These are phyloP conservation scores for Aspergillus sojae DNA, from an alignment of 2,329 filamentous ascomycete species.

Conservation along the genomic window DNA sequence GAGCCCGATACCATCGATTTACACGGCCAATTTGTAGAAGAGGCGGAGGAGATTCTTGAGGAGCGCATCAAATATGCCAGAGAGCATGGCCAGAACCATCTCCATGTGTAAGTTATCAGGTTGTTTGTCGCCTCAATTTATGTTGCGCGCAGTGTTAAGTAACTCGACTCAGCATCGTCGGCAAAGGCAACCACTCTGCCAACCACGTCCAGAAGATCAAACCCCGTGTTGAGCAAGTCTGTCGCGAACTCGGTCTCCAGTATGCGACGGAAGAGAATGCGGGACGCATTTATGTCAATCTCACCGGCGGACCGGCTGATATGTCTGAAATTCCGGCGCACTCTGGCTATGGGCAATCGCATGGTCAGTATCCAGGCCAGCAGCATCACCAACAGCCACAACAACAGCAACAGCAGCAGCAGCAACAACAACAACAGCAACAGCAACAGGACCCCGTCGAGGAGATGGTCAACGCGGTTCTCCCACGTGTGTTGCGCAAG, in stretches of 20 bases:
- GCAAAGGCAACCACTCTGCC: slow-evolving; percentile 85
- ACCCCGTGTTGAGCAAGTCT: slow-evolving; percentile 87
- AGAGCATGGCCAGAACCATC: slow-evolving; percentile 72
- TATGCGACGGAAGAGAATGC: slow-evolving; percentile 87
- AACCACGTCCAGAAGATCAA: slow-evolving; percentile 91
- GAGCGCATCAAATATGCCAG: slow-evolving; percentile 79
- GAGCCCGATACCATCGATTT: slow-evolving; percentile 85
- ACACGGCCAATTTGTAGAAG: slow-evolving; percentile 91
- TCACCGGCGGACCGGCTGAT: slow-evolving; percentile 70
- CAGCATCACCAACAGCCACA: slow-evolving; percentile 44
- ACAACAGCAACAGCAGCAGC: slow-evolving; percentile 41
- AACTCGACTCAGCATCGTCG: slow-evolving; percentile 70
- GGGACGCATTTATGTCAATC: slow-evolving; percentile 84
- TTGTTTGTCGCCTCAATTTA: background rate
- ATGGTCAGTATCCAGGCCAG: slow-evolving; percentile 40
- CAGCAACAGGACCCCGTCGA: slow-evolving; percentile 60
- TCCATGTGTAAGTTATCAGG: slow-evolving; percentile 68
- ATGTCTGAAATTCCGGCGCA: slow-evolving; percentile 44
- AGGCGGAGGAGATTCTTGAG: slow-evolving; percentile 89
- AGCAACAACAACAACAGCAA: slow-evolving; percentile 50
- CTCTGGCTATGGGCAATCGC: slow-evolving; percentile 49
- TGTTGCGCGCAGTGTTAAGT: background rate
- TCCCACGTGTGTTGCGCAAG: slow-evolving; percentile 64
- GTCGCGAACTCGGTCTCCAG: slow-evolving; percentile 77
- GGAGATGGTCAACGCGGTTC: slow-evolving; percentile 61